A percentile compares a stretch with the other conserved stretches of the same genome.
phyloP scores from a whole-genome alignment of 2,329 filamentous ascomycete species.

The Colletotrichum sublineola region DNA sequence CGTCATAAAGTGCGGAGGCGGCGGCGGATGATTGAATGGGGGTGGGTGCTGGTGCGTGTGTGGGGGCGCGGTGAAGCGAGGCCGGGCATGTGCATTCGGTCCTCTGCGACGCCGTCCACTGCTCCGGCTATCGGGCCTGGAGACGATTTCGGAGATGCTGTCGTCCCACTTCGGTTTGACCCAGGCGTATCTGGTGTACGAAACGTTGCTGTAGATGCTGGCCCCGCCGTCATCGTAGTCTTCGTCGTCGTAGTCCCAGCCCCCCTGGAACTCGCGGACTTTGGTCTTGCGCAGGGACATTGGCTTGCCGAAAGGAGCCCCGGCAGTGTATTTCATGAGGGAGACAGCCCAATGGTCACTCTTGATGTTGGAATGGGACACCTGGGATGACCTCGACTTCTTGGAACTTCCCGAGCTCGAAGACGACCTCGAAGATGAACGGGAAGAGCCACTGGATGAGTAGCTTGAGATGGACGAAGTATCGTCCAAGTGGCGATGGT shows the following conservation, averaged over 20 bases:
- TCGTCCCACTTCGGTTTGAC: conserved; percentile 40
- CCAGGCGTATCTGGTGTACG: conserved; percentile 38
- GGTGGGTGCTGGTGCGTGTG: conserved; percentile 7
- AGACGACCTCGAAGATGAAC: conserved; percentile 38
- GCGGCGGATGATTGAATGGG: conserved; percentile 24
- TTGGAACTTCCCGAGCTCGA: conserved; percentile 39
- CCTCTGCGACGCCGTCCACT: conserved; percentile 23
- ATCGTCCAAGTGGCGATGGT: conserved; percentile 30
- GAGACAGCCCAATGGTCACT: conserved; percentile 37
- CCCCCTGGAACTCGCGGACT: conserved; percentile 24
- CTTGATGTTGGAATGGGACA: conserved; percentile 38
- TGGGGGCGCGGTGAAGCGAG: conserved; percentile 23
- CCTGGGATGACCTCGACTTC: conserved; percentile 38
- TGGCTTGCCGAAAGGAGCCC: conserved; percentile 33
- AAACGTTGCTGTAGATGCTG: conserved; percentile 29
- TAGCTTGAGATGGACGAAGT: conserved; percentile 33
- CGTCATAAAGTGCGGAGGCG: conserved; percentile 23
- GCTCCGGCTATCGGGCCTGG: conserved; percentile 29
- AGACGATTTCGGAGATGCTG: conserved; percentile 36
- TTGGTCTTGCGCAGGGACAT: conserved; percentile 38
- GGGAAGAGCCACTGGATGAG: conserved; percentile 34
- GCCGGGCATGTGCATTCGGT: conserved; percentile 5
- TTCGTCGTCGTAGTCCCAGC: conserved; percentile 37
- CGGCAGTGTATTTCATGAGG: conserved; percentile 42
- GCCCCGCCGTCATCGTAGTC: conserved; percentile 20